A percentile compares a stretch with the other conserved stretches of the same genome.
phyloP scores from a whole-genome alignment of 2,329 filamentous ascomycete genomes.

The Colletotrichum higginsianum region DNA sequence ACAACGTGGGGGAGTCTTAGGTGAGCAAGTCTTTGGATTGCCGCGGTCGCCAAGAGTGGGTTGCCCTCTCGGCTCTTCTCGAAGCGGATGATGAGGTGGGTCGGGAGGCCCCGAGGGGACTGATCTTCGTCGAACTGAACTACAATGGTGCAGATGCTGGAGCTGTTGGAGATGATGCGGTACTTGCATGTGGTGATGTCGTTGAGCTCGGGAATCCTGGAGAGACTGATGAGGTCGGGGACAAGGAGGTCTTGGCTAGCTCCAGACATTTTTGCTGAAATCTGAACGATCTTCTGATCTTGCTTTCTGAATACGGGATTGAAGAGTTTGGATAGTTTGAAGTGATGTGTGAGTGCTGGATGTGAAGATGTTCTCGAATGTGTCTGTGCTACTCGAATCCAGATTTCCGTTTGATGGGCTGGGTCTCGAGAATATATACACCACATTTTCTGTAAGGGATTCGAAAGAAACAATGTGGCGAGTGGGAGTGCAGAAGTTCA shows the following conservation, averaged over 20 bases:
- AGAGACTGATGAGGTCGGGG: background rate
- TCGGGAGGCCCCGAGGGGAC: slow-evolving; percentile 1
- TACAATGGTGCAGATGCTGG: slow-evolving; percentile 5
- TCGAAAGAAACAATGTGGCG: no score
- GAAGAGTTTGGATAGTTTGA: no score
- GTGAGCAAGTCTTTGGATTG: slow-evolving; percentile 20
- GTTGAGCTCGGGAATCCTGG: background rate
- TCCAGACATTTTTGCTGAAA: background rate
- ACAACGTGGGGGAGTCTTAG: slow-evolving; percentile 2
- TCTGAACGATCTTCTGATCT: background rate
- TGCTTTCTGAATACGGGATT: background rate
- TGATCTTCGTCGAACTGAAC: slow-evolving; percentile 2
- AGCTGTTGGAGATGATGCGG: slow-evolving; percentile 1
- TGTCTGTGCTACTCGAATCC: no score
- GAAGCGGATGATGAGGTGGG: slow-evolving; percentile 7
- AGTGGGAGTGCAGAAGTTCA: no score
- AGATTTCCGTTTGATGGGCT: no score
- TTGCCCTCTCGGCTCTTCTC: background rate
- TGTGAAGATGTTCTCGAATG: no score
- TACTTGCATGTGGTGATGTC: background rate
- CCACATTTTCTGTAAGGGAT: no score
- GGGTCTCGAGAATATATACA: no score
- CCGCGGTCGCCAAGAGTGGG: slow-evolving; percentile 11
- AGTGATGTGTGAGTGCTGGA: no score
- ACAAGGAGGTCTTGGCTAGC: background rate